phyloP scores from a whole-genome alignment of 2,329 filamentous ascomycete species.

The Aspergillus sp. region DNA sequence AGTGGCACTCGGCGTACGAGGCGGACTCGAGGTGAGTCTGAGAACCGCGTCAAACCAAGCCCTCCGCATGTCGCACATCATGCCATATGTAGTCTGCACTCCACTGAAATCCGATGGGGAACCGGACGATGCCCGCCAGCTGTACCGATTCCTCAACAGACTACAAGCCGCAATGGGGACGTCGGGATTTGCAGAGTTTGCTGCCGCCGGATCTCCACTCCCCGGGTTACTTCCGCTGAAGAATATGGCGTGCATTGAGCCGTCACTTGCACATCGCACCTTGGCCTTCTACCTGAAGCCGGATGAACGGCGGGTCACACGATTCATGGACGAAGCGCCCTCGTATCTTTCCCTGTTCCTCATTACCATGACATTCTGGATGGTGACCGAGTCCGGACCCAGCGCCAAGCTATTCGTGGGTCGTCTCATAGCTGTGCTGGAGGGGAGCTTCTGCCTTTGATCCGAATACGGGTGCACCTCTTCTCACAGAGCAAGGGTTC shows the following conservation, averaged over 20 bases:
- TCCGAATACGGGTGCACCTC: not conserved
- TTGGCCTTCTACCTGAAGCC: not conserved
- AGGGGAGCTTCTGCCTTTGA: slow-evolving; percentile 3
- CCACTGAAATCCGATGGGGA: not conserved
- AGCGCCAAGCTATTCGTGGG: not conserved
- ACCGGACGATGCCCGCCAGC: not conserved
- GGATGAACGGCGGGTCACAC: not conserved
- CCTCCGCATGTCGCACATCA: not conserved
- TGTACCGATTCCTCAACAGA: not conserved
- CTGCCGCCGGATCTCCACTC: not conserved
- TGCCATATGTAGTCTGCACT: not conserved
- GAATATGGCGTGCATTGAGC: not conserved
- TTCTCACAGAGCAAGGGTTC: not conserved
- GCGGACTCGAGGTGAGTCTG: not conserved
- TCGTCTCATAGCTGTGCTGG: not conserved
- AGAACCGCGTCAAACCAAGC: not conserved
- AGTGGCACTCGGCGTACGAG: not conserved
- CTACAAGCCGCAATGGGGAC: not conserved
- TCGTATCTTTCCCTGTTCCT: not conserved
- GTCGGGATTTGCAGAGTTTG: not conserved
- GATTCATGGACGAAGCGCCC: not conserved
- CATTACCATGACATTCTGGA: not conserved
- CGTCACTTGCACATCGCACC: not conserved
- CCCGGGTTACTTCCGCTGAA: not conserved
- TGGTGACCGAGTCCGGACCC: not conserved